Percentiles rank a stretch among this genome's conserved stretches.
phyloP scores from a whole-genome alignment of 345 rosid species.

The Bruguiera parviflora region DNA sequence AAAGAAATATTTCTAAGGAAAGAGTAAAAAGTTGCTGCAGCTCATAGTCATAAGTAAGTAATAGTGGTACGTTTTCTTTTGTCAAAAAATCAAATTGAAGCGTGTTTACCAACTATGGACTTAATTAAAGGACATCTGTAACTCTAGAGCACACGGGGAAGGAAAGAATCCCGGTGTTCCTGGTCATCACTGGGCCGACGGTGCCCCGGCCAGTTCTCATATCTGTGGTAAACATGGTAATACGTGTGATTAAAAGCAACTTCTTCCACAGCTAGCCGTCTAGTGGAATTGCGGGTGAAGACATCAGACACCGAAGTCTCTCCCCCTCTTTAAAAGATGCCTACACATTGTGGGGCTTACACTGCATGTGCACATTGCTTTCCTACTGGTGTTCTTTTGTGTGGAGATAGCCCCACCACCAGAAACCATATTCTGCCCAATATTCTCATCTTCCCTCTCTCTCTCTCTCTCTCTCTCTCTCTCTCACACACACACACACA shows the following conservation, averaged over 20 bases:
- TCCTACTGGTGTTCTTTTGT: conserved; percentile 25
- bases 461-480: not conserved
- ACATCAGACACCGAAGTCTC: not conserved
- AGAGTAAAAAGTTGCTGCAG: too few relatives aligned
- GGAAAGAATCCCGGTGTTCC: not conserved
- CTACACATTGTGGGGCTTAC: conserved; percentile 24
- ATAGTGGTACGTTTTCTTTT: too few relatives aligned
- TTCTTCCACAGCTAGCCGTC: too few relatives aligned
- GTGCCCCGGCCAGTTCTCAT: too few relatives aligned
- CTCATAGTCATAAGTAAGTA: too few relatives aligned
- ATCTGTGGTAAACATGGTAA: too few relatives aligned
- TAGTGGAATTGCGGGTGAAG: too few relatives aligned
- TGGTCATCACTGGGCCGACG: not conserved
- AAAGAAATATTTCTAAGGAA: too few relatives aligned
- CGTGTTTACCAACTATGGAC: too few relatives aligned
- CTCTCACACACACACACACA: not conserved
- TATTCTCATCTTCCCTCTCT: not conserved
- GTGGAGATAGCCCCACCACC: conserved; percentile 31
- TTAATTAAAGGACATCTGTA: not conserved
- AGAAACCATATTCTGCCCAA: conserved; percentile 8
- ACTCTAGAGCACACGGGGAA: not conserved
- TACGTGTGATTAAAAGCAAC: too few relatives aligned
- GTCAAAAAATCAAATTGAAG: too few relatives aligned
- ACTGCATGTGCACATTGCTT: conserved; percentile 49
- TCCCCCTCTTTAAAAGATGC: not conserved